Evolutionary conservation across 208 protist species (phyloP).

Genomic region (Acanthamoeba comandoni): DNA sequence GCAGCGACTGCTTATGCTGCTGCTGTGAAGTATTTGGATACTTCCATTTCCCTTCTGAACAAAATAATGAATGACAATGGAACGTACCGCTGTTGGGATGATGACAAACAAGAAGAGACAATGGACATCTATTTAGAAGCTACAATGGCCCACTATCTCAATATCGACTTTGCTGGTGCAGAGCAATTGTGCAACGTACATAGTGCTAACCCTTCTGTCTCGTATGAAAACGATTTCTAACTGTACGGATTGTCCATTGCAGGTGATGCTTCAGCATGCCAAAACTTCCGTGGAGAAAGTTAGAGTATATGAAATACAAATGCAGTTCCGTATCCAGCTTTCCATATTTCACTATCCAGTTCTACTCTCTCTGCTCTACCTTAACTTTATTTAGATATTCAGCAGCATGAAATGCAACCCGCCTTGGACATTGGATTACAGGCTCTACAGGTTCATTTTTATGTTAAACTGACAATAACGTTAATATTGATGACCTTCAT

Average conservation of each 20-base stretch:
- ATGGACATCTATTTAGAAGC: conserved; percentile 66
- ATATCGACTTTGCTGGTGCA: conserved; percentile 6
- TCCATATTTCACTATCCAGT: no score
- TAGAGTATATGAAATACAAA: conserved; percentile 40
- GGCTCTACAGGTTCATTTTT: neutral
- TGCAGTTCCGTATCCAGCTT: conserved; percentile 60
- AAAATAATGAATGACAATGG: neutral
- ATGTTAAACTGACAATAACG: no score
- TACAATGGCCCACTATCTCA: conserved; percentile 40
- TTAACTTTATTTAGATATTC: neutral
- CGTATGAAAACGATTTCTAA: no score
- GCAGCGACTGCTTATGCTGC: conserved; percentile 52
- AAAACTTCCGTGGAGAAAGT: conserved; percentile 9
- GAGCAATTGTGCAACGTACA: conserved; percentile 34
- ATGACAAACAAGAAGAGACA: neutral
- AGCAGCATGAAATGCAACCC: conserved; percentile 53
- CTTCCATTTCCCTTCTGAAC: conserved; percentile 36
- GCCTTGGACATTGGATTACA: conserved; percentile 57
- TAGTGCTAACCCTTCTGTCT: no score
- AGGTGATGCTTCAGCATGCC: conserved; percentile 40
- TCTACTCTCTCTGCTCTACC: no score
- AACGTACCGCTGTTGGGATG: neutral
- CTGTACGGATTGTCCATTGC: no score
- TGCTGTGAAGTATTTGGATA: conserved; percentile 51
- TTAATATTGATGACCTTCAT: no score